These are phyloP conservation scores for Babesia gibsoni DNA, from an alignment of 169 alveolate genomes.

Conservation along the genomic window DNA sequence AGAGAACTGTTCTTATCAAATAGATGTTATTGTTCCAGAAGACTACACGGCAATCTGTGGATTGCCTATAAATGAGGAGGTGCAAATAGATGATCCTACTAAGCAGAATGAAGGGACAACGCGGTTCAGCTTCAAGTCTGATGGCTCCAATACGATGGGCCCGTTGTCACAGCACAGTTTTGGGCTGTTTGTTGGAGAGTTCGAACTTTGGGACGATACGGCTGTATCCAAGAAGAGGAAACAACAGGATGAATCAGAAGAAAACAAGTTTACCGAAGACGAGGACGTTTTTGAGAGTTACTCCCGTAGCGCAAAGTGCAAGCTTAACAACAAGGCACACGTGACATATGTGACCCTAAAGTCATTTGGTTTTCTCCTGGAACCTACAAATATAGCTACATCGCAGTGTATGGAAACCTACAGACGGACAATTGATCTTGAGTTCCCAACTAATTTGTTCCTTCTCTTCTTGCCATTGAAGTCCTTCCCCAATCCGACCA, in stretches of 20 bases:
- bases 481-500: background rate
- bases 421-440: conserved; percentile 20
- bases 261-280: conserved; percentile 3
- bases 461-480: conserved; percentile 39
- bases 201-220: conserved; percentile 57
- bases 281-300: conserved; percentile 27
- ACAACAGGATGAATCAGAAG: background rate
- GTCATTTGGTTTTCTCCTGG: conserved; percentile 56
- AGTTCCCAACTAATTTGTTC: background rate
- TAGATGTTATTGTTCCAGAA: conserved; percentile 42
- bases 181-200: conserved; percentile 57
- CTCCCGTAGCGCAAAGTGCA: background rate
- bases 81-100: background rate
- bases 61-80: conserved; percentile 21
- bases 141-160: background rate
- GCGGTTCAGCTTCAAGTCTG: background rate
- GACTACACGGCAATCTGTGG: conserved; percentile 57
- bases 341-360: conserved; percentile 47
- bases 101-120: background rate
- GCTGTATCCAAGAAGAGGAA: background rate
- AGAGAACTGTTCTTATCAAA: conserved; percentile 6
- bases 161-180: conserved; percentile 10
- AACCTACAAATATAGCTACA: conserved; percentile 58
- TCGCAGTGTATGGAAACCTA: conserved; percentile 52
- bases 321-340: background rate